A percentile compares a stretch with the other conserved stretches of the same genome.
Evolutionary conservation across 176 grass and related monocot genomes (phyloP).

Genomic region (Oryza rufipogon): DNA sequence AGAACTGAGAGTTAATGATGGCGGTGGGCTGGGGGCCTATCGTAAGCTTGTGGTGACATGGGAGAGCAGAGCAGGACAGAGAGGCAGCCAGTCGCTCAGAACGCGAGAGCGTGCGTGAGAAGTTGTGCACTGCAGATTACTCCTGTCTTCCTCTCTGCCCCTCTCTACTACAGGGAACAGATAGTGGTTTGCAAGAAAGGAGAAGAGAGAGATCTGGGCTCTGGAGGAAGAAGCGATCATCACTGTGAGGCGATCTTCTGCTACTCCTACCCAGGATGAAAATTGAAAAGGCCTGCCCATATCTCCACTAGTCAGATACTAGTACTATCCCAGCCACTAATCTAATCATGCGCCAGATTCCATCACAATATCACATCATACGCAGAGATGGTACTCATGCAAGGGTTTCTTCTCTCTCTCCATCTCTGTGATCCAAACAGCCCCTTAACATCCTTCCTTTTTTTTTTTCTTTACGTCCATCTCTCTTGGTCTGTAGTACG

Average conservation of each 20-base stretch:
- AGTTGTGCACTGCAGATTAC: conserved; percentile 46
- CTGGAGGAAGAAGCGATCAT: background rate
- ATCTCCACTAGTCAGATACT: conserved; percentile 31
- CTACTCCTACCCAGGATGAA: background rate
- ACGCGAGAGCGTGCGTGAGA: conserved; percentile 60
- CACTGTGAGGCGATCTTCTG: conserved; percentile 38
- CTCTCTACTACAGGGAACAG: conserved; percentile 31
- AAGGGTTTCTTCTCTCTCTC: background rate
- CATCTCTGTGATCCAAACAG: background rate
- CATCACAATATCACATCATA: conserved; percentile 41
- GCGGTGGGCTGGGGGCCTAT: conserved; percentile 11
- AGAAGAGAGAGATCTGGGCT: background rate
- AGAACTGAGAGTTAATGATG: conserved; percentile 33
- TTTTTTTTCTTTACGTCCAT: conserved; percentile 3
- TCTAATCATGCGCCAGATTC: conserved; percentile 55
- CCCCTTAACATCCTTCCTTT: background rate
- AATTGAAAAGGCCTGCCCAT: conserved; percentile 50
- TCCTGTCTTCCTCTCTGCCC: conserved; percentile 9
- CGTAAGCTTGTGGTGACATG: conserved; percentile 43
- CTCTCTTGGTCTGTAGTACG: conserved; percentile 5
- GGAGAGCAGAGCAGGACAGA: conserved; percentile 18
- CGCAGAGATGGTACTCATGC: background rate
- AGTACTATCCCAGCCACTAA: conserved; percentile 20
- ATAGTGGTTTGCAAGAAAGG: conserved; percentile 44
- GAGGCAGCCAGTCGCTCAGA: background rate